Evolutionary conservation across 2,329 filamentous ascomycete species (phyloP), one percentile per base, ranked within the genome.

Genomic region (Phialemoniopsis sp.): DNA sequence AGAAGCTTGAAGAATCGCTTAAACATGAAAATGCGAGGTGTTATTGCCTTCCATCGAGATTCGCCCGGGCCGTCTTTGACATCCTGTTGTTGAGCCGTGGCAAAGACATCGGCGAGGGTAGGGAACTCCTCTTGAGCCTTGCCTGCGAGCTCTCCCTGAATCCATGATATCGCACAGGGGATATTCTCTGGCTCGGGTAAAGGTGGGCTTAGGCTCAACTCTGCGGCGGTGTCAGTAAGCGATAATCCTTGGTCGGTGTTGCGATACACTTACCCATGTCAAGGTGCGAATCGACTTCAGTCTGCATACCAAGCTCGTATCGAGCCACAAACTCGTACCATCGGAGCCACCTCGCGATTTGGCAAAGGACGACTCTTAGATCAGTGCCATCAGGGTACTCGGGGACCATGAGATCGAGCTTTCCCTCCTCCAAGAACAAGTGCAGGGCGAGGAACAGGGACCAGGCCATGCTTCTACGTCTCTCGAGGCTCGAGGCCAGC

Each of bases 371-470:
- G 13, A 86, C 81, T n/a, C 80, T 78, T 16, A 97, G 52, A 35
- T 76, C 70, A 9, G 62, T 58, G 18, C 67, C 62, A 0, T 70
- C 66, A 1, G 67, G 64, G 30, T 65, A 63, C 37, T 73, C 69
- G 0, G 69, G 63, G 0, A 62, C 60, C 45, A 72, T 68, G 5
- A 82, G 76, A 44, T 87, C 80, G 2, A 98, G 74, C 56, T 95
- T 97, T 46, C 86, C 75, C 57, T 98, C 93, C 58, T 98, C 91
- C 0, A 86, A 75, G n/a, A 95, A 68, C 4, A 97, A 70, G 63
- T 98, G 93, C 12, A 98, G 68, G 1, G 79, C 85, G 47, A 94
- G 68, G 29, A 91, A 75, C 37, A 86, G 72, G 53, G 87, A 77
- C 56, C 84, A 67, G 28, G 85, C 72, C 39, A 80, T 64, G 53